phyloP scores from a whole-genome alignment of 257 asterid genomes.

The Rauvolfia tetraphylla region DNA sequence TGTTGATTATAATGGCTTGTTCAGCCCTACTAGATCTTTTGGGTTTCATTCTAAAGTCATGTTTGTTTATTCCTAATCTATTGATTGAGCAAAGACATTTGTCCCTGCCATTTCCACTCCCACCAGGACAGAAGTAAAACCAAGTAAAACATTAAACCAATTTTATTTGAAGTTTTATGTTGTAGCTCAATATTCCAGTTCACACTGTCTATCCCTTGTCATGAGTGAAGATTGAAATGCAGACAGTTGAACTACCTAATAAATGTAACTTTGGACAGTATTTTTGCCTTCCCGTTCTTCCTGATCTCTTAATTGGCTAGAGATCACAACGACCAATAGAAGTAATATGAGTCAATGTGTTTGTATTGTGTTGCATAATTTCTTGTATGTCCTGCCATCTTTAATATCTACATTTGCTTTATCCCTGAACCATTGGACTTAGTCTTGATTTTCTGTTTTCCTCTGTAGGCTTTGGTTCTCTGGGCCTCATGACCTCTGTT shows the following conservation, averaged over 20 bases:
- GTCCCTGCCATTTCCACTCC: not conserved
- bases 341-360: not conserved
- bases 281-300: not conserved
- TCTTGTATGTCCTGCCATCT: not conserved
- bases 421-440: not conserved
- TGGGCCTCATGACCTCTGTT: slow-evolving; percentile 91
- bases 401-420: not conserved
- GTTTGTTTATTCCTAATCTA: not conserved
- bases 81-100: not conserved
- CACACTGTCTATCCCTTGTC: not conserved
- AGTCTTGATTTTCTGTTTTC: not conserved
- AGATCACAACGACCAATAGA: not conserved
- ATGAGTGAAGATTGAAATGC: not conserved
- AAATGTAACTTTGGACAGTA: not conserved
- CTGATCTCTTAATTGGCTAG: not conserved
- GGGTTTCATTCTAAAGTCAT: not conserved
- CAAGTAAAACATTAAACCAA: not conserved
- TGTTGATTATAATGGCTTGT: not conserved
- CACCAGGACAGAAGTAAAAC: not conserved
- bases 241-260: not conserved
- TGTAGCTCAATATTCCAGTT: not conserved
- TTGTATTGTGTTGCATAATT: not conserved
- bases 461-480: slow-evolving; percentile 82
- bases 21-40: not conserved
- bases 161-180: not conserved